Conservation (phyloP, 2,329 filamentous ascomycete genomes). For the Fusarium paranaense region DNA sequence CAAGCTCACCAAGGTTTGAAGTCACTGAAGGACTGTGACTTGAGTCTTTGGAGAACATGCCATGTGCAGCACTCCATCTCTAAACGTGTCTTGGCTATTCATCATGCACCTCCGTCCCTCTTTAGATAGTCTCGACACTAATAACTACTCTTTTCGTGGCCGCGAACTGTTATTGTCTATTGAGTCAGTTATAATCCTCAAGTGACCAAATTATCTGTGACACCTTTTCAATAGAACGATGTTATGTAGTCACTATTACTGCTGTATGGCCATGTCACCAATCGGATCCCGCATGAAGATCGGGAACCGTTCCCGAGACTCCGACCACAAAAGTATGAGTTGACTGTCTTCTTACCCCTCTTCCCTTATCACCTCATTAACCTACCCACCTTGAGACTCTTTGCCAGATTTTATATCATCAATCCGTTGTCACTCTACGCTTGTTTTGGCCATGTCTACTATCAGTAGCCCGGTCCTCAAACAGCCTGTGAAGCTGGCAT, state of each 20-base stretch:
- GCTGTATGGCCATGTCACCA: neutral
- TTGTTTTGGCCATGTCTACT: neutral
- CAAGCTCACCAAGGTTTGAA: neutral
- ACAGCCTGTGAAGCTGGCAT: constrained; percentile 80
- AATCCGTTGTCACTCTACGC: rapidly evolving
- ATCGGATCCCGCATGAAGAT: neutral
- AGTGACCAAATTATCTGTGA: neutral
- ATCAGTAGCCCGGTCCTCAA: constrained; percentile 64
- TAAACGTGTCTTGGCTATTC: neutral
- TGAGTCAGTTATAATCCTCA: neutral
- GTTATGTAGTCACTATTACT: neutral
- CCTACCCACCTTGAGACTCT: neutral
- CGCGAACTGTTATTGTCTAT: neutral
- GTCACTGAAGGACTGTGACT: neutral
- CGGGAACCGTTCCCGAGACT: neutral
- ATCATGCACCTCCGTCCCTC: neutral
- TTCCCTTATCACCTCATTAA: neutral
- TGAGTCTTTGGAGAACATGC: too few relatives aligned
- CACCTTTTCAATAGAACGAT: rapidly evolving
- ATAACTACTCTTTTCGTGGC: neutral
- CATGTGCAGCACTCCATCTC: neutral
- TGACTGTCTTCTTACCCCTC: neutral
- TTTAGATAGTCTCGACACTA: neutral
- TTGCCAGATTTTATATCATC: neutral
- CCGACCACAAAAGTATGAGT: neutral